Evolutionary conservation across 1,139 yeast genomes (phyloP).

Genomic region (Taiozyma onychis): DNA sequence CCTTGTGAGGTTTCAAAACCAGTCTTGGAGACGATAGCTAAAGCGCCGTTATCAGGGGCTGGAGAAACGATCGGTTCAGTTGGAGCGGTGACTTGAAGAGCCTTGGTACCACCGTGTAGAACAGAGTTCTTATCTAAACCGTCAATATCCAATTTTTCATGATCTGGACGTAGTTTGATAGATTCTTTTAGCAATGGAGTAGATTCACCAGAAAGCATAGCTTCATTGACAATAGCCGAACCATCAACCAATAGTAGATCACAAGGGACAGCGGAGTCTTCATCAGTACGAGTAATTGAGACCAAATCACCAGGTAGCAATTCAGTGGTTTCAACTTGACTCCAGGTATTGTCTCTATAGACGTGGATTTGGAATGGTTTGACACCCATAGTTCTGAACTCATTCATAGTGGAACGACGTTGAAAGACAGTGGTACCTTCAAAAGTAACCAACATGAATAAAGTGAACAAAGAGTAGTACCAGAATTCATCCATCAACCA

Average conservation of each 20-base stretch:
- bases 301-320: slow-evolving; percentile 91
- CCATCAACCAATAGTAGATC: slow-evolving; percentile 84
- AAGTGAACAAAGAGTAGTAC: slow-evolving; percentile 89
- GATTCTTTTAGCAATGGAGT: slow-evolving; percentile 95
- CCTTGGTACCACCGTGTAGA: slow-evolving; percentile 95
- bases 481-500: slow-evolving; percentile 98
- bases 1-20: slow-evolving; percentile 99
- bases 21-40: slow-evolving; percentile 86
- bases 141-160: slow-evolving; percentile 64
- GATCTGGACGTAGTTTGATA: slow-evolving; percentile 71
- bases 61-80: slow-evolving; percentile 41
- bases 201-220: slow-evolving; percentile 97
- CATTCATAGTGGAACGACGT: slow-evolving; percentile 90
- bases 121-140: slow-evolving; percentile 86
- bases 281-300: slow-evolving; percentile 81
- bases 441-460: slow-evolving; percentile 88
- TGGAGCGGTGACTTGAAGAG: slow-evolving; percentile 82
- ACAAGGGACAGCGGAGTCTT: slow-evolving; percentile 95
- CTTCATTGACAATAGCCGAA: slow-evolving; percentile 90
- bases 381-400: slow-evolving; percentile 96
- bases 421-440: slow-evolving; percentile 95
- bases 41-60: slow-evolving; percentile 89
- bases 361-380: slow-evolving; percentile 81
- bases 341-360: slow-evolving; percentile 70
- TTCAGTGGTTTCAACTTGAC: slow-evolving; percentile 60